A percentile compares a stretch with the other conserved stretches of the same genome.
Conservation (phyloP, 257 asterid genomes). For the Handroanthus guayacan region DNA sequence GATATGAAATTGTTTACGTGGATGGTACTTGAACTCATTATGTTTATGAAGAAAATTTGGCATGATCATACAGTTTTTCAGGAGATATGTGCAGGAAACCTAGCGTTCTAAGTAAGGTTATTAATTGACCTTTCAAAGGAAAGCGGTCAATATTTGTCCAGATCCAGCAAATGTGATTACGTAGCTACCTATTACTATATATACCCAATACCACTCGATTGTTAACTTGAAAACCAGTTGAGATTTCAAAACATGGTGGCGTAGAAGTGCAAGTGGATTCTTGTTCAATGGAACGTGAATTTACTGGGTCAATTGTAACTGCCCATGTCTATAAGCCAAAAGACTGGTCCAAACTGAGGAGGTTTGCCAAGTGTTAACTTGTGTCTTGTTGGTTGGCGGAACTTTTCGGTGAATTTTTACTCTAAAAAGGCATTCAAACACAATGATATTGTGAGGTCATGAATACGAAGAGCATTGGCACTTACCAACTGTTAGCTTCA, state of each 20-base stretch:
- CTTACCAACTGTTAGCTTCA: conserved; percentile 23
- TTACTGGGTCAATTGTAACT: background rate
- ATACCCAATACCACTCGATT: background rate
- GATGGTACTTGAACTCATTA: background rate
- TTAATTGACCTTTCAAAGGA: conserved; percentile 1
- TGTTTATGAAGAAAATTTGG: background rate
- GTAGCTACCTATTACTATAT: conserved; percentile 16
- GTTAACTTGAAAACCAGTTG: background rate
- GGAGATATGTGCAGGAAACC: background rate
- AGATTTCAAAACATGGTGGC: background rate
- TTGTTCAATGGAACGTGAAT: conserved; percentile 7
- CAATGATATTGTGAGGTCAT: background rate
- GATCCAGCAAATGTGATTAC: background rate
- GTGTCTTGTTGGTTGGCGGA: conserved; percentile 28
- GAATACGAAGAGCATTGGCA: background rate
- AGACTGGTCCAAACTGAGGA: background rate
- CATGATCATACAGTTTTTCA: background rate
- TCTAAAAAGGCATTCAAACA: background rate
- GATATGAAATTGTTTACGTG: background rate
- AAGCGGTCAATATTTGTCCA: background rate
- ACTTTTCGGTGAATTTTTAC: conserved; percentile 25
- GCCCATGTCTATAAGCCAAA: background rate
- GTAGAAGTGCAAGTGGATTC: background rate
- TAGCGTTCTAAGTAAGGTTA: background rate
- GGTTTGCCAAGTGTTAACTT: conserved; percentile 27